Conservation (phyloP, 225 moss, liverwort and hornwort genomes). For the Antitrichia curtipendula region DNA sequence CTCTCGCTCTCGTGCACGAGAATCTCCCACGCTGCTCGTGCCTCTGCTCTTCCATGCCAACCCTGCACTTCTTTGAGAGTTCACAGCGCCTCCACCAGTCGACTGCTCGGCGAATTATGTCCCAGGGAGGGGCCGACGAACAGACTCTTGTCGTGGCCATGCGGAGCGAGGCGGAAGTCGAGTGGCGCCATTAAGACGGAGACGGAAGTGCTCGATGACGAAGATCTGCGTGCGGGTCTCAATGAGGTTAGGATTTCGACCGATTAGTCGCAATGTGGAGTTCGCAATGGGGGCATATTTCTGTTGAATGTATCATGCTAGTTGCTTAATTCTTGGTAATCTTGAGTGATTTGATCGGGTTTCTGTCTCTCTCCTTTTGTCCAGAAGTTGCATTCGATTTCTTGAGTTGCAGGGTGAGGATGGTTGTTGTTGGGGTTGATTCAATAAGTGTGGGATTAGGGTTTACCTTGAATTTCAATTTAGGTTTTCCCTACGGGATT, state of each 20-base stretch:
- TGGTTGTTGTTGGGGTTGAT: neutral
- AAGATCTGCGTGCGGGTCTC: conserved; percentile 35
- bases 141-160: neutral
- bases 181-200: neutral
- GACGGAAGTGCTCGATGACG: conserved; percentile 18
- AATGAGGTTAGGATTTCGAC: neutral
- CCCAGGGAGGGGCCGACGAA: neutral
- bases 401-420: neutral
- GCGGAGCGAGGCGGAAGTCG: conserved; percentile 26
- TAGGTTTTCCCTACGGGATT: neutral
- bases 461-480: neutral
- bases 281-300: neutral
- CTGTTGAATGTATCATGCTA: neutral
- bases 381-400: neutral
- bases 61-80: neutral
- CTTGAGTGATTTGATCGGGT: neutral
- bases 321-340: neutral
- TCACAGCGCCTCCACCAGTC: neutral
- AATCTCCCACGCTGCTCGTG: neutral
- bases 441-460: neutral
- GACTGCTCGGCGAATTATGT: neutral
- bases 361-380: neutral
- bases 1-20: neutral
- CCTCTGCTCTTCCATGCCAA: neutral
- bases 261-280: neutral